Evolutionary conservation across 192 early-diverging fungal genomes (phyloP), one percentile per base, ranked within the genome.

Genomic region (Coemansia sp.): DNA sequence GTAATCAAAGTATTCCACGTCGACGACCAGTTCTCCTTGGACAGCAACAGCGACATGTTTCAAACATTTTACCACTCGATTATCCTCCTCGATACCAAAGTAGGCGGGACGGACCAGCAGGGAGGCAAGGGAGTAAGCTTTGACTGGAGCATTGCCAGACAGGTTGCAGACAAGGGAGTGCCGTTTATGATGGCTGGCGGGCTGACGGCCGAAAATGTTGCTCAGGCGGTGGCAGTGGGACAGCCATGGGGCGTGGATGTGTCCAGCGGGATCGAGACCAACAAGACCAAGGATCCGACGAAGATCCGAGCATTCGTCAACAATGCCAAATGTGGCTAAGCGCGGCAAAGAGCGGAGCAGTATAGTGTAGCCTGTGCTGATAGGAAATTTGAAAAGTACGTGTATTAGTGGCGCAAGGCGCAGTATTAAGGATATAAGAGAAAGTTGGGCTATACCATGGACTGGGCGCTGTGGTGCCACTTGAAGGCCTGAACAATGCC

Each of bases 161-260:
- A 63, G 14, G 58, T 87, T 21, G 75, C 82, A 1, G 53, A 79
- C 23, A 60, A 19, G 18, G 81, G 81, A 0, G 79, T 92, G 48
- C 92, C 91, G 36, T 70, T 95, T 37, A 58, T 92, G 53, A 62
- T 99, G 52, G 95, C 94, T 2, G 97, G 97, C 31, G 97, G 97
- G 22, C 63, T 99, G 63, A 82, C 71, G 9, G 83, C 86, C 3
- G 80, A 85, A 7, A 99, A 98, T 70, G 92, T 97, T 5, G 69
- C 60, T 0, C 64, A 83, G 25, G 93, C 94, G 0, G 70, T 92
- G 17, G 61, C 50, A 5, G 66, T 81, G 23, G 88, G 86, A 4
- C 65, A 76, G 18, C 89, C 92, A 2, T 90, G 85, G 86, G 82
- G 81, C 29, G 94, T 98, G 23, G 97, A 99, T 81, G 92, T 97